Evolutionary conservation across 78 protist species (phyloP).

Genomic region (Diacronema lutheri): DNA sequence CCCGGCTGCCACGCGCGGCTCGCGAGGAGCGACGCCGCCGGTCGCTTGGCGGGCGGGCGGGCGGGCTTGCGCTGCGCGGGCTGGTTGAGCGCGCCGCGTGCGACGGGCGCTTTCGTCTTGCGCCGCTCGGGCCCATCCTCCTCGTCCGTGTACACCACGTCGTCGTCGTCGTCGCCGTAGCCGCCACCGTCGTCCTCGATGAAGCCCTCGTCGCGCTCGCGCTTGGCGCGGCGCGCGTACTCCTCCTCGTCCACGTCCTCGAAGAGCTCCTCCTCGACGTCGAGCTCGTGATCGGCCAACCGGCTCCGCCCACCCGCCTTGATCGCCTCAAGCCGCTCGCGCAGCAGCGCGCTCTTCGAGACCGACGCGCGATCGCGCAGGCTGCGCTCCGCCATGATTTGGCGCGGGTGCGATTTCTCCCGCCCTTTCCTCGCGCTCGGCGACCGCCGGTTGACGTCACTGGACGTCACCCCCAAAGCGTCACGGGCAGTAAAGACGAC

Average conservation of each 20-base stretch:
- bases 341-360: background rate
- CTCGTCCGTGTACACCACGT: background rate
- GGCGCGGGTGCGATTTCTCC: too few relatives aligned
- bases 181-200: background rate
- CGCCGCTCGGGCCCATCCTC: background rate
- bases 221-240: background rate
- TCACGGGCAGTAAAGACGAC: too few relatives aligned
- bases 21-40: background rate
- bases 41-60: background rate
- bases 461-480: too few relatives aligned
- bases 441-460: too few relatives aligned
- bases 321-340: background rate
- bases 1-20: background rate
- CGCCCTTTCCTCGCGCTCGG: too few relatives aligned
- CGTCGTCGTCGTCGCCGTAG: background rate
- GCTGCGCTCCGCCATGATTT: too few relatives aligned
- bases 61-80: background rate
- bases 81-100: background rate
- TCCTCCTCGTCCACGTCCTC: background rate
- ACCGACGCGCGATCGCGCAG: too few relatives aligned
- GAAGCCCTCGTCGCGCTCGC: slow-evolving; percentile 15
- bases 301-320: background rate
- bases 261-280: background rate
- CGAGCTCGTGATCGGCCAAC: background rate
- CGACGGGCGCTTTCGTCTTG: background rate